Conservation (phyloP, 495 filamentous ascomycete genomes). For the Talaromyces nanjingensis region DNA sequence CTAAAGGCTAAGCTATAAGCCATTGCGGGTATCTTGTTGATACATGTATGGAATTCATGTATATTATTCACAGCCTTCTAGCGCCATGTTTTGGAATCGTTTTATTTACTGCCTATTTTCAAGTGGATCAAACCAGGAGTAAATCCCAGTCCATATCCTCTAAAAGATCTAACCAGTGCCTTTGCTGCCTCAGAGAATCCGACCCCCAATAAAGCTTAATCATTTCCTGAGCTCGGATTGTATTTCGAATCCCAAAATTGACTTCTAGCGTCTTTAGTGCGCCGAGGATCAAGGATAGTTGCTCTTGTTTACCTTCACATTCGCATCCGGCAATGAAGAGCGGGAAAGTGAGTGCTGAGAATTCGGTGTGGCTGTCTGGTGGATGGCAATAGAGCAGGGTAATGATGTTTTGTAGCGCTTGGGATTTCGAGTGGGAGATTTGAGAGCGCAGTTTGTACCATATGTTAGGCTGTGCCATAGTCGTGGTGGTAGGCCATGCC, state of each 20-base stretch:
- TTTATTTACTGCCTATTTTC: background rate
- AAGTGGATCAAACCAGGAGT: slow-evolving; percentile 23
- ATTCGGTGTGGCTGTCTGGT: slow-evolving; percentile 34
- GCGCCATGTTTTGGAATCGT: background rate
- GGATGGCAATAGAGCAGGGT: slow-evolving; percentile 21
- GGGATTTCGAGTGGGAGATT: slow-evolving; percentile 24
- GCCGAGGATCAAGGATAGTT: slow-evolving; percentile 19
- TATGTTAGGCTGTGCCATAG: background rate
- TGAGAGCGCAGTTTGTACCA: background rate
- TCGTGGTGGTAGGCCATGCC: background rate
- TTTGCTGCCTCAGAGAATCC: slow-evolving; percentile 4
- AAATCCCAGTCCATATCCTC: slow-evolving; percentile 37
- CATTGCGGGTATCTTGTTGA: slow-evolving; percentile 2
- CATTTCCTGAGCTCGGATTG: slow-evolving; percentile 33
- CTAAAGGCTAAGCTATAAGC: slow-evolving; percentile 38
- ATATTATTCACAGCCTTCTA: background rate
- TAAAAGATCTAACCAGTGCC: slow-evolving; percentile 36
- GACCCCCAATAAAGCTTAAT: slow-evolving; percentile 25
- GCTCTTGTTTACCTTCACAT: slow-evolving; percentile 18
- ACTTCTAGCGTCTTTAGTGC: slow-evolving; percentile 25
- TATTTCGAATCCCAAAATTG: slow-evolving; percentile 41
- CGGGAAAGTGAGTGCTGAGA: slow-evolving; percentile 38
- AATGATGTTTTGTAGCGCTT: slow-evolving; percentile 26
- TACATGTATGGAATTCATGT: slow-evolving; percentile 1
- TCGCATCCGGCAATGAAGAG: slow-evolving; percentile 37